phyloP scores from a whole-genome alignment of 1,139 yeast genomes.

The Meyerozyma athensensis region DNA sequence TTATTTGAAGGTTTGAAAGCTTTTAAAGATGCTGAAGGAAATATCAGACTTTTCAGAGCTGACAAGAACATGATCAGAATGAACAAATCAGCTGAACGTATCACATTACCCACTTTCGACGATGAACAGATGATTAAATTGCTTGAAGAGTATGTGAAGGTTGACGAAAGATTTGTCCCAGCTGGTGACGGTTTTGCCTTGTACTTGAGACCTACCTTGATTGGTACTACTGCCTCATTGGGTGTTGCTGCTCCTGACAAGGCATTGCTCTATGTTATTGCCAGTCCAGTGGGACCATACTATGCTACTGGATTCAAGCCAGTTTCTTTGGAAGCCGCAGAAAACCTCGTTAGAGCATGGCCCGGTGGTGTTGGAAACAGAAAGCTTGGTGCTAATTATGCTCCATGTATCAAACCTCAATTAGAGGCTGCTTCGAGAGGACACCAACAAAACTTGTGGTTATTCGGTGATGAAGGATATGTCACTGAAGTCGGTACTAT shows the following conservation, averaged over 20 bases:
- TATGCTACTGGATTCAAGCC: conserved; percentile 91
- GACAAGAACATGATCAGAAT: conserved; percentile 88
- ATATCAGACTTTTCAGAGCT: conserved; percentile 82
- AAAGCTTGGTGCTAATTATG: conserved; percentile 96
- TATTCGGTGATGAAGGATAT: conserved; percentile 84
- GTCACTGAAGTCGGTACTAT: conserved; percentile 97
- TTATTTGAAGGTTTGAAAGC: conserved; percentile 97
- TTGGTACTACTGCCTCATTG: conserved; percentile 82
- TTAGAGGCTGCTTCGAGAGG: conserved; percentile 83
- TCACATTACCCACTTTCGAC: conserved; percentile 83
- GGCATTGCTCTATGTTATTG: conserved; percentile 80
- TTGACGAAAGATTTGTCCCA: conserved; percentile 79
- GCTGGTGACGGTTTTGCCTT: conserved; percentile 81
- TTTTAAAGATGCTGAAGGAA: conserved; percentile 63
- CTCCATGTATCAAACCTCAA: conserved; percentile 91
- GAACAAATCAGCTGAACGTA: conserved; percentile 83
- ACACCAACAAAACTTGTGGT: conserved; percentile 93
- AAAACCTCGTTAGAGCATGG: conserved; percentile 96
- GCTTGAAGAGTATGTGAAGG: conserved; percentile 65
- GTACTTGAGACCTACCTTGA: conserved; percentile 89
- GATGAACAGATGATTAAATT: conserved; percentile 68
- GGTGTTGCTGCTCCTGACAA: conserved; percentile 80
- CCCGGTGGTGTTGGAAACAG: conserved; percentile 97
- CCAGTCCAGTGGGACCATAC: conserved; percentile 95
- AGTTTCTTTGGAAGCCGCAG: conserved; percentile 88